Conservation (phyloP, 345 rosid genomes). For the Ceriops zippeliana region DNA sequence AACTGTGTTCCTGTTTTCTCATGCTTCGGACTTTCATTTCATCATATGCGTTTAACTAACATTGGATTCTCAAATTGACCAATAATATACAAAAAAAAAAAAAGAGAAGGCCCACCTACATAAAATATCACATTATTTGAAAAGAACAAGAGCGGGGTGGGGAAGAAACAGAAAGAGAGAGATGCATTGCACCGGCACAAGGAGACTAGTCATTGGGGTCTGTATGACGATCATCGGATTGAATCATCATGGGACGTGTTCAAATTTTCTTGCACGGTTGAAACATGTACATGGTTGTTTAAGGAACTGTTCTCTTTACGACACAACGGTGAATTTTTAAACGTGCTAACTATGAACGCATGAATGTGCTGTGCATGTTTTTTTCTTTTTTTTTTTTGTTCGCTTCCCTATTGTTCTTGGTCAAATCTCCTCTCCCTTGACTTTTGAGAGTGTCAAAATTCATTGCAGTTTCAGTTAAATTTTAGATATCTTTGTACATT, state of each 20-base stretch:
- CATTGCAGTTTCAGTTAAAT: no score
- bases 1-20: no score
- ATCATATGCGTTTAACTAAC: no score
- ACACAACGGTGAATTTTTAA: not conserved
- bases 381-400: not conserved
- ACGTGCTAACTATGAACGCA: not conserved
- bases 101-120: not conserved
- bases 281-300: no score
- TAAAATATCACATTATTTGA: no score
- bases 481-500: no score
- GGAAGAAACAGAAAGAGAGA: no score
- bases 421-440: no score
- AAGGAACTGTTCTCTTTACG: no score
- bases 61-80: not conserved
- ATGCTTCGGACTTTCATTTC: not conserved
- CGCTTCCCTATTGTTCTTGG: no score
- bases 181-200: not conserved
- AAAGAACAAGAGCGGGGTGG: no score
- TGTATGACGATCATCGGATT: not conserved
- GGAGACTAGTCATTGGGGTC: not conserved
- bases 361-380: not conserved
- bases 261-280: not conserved
- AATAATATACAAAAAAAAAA: not conserved
- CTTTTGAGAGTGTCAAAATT: no score
- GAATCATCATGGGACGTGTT: not conserved